Base-by-base conservation (phyloP, 169 alveolate genomes). In the Plasmodium cynomolgi region DNA sequence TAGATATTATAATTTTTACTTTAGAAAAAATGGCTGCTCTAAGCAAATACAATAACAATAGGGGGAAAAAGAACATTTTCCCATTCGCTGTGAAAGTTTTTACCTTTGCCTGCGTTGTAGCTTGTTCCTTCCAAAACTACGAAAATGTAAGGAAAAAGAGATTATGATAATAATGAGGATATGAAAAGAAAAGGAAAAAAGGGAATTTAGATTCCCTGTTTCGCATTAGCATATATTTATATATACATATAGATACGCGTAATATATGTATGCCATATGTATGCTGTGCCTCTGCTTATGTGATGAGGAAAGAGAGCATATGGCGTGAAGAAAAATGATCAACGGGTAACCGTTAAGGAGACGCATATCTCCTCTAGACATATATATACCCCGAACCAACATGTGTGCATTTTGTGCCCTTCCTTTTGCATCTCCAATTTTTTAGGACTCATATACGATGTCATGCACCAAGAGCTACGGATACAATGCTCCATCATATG, bases 1-100 rank as follows among this genome's bases (percentile, higher is more conserved):
- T 37, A 80, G 58, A 44, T 33, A 80, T 41, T 41, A 80, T 80
- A 37, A n/a, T 13, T 26, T 80, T 29, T 68, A n/a, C 77, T 72
- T 33, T 80, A n/a, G 58, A 41, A 80, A 80, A 41, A 41, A 80
- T 80, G 84, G 84, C 84, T 80, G 6, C 84, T 11, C 33, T 80
- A 41, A 80, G 58, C 39, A 80, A 80, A 80, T 41, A 80, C 31
- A 80, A 80, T 80, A 50, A 50, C 23, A 37, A 39, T 20, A 44
- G 15, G 39, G 84, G 71, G 17, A 80, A 80, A 29, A 29, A 0
- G 71, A 80, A 80, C 4, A 26, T 23, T 8, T 80, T 80, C 58
- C 71, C 84, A 0, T 41, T 11, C 7, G 44, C 56, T 44, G 62
- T 50, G 29, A 80, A 80, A 7, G 50, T 80, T 80, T 37, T 80